Conservation (phyloP, 768 basidiomycete genomes). For the Kwoniella dendrophila region DNA sequence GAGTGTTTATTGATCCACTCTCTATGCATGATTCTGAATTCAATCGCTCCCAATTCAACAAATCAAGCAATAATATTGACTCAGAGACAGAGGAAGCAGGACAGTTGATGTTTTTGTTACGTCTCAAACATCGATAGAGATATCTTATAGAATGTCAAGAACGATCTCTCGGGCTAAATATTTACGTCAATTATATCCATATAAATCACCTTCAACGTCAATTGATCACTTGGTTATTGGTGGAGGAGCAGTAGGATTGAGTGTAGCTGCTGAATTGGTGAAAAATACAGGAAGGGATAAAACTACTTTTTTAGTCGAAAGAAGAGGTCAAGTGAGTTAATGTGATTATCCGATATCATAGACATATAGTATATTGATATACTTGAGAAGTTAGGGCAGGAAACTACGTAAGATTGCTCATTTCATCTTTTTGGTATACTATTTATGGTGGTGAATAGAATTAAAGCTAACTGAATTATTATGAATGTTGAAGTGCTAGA, state of each 20-base stretch:
- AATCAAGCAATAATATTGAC: no score
- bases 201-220: constrained; percentile 64
- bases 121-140: background rate
- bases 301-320: constrained; percentile 78
- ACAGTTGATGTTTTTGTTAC: background rate
- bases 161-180: constrained; percentile 9
- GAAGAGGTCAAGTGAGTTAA: constrained; percentile 62
- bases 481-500: no score
- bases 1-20: no score
- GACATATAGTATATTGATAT: constrained; percentile 8
- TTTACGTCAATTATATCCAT: constrained; percentile 35
- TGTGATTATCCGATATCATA: background rate
- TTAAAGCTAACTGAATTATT: no score
- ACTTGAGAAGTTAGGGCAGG: constrained; percentile 64
- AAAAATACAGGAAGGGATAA: constrained; percentile 66
- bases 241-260: constrained; percentile 85
- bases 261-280: constrained; percentile 72
- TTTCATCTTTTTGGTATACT: background rate
- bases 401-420: constrained; percentile 66
- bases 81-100: no score
- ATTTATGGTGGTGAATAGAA: background rate
- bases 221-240: constrained; percentile 88
- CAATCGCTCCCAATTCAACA: no score
- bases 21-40: background rate
- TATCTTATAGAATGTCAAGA: background rate